phyloP scores from a whole-genome alignment of 179 eudicot genomes.

The Silene vulgaris region DNA sequence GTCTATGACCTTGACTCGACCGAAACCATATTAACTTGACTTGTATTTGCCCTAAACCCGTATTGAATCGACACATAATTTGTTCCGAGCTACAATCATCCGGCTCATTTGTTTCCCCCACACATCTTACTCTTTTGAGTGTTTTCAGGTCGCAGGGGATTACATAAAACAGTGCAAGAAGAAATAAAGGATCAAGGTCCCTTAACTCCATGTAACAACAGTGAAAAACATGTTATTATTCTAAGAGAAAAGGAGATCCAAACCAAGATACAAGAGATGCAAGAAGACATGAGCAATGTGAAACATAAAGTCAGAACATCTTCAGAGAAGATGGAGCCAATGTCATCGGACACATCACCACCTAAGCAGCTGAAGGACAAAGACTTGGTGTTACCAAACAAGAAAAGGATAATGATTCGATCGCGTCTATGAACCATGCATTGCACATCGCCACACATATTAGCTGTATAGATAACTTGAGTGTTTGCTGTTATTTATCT shows the following conservation, averaged over 20 bases:
- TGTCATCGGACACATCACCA: constrained; percentile 29
- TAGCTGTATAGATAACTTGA: neutral
- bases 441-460: neutral
- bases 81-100: too few species aligned
- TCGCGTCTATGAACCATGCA: constrained; percentile 47
- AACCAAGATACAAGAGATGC: constrained; percentile 35
- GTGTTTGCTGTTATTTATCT: neutral
- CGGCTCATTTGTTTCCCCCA: neutral
- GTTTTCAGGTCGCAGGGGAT: constrained; percentile 13
- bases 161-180: constrained; percentile 18
- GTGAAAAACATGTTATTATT: constrained; percentile 25
- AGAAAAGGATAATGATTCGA: constrained; percentile 50
- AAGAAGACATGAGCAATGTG: constrained; percentile 30
- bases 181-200: constrained; percentile 20
- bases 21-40: neutral
- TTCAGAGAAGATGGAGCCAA: constrained; percentile 20
- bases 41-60: neutral
- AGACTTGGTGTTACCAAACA: constrained; percentile 19
- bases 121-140: neutral
- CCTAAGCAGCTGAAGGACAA: constrained; percentile 35
- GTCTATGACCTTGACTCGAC: neutral
- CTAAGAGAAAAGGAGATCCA: constrained; percentile 38
- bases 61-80: too few species aligned
- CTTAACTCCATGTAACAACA: constrained; percentile 15
- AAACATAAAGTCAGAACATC: constrained; percentile 27